A percentile compares a stretch with the other conserved stretches of the same genome.
Evolutionary conservation across 805 yeast species (phyloP).

Genomic region (Saccharomycopsis fibuligera): DNA sequence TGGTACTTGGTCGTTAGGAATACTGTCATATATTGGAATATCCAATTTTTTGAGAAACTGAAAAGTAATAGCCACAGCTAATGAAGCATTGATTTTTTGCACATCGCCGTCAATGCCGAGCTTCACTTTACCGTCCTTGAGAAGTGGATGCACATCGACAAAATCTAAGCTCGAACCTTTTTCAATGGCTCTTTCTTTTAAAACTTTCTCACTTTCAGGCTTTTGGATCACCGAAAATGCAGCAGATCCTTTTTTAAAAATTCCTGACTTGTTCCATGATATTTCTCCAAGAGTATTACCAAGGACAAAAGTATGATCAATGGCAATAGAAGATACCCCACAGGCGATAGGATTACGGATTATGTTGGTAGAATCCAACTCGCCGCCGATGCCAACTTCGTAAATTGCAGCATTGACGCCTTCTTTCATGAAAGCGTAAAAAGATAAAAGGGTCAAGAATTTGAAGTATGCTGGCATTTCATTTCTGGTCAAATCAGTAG

Average conservation of each 20-base stretch:
- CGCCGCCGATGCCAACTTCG: constrained; percentile 99
- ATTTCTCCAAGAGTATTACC: constrained; percentile 85
- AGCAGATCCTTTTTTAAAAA: constrained; percentile 60
- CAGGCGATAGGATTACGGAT: constrained; percentile 74
- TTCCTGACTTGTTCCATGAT: constrained; percentile 96
- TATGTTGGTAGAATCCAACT: constrained; percentile 91
- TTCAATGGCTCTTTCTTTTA: constrained; percentile 66
- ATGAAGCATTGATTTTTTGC: constrained; percentile 79
- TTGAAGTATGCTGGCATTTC: constrained; percentile 91
- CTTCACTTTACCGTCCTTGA: constrained; percentile 32
- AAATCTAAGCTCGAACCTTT: constrained; percentile 44
- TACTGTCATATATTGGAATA: constrained; percentile 27
- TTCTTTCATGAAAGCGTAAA: constrained; percentile 83
- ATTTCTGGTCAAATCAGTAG: constrained; percentile 64
- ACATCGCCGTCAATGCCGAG: constrained; percentile 81
- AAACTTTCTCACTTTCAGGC: constrained; percentile 47
- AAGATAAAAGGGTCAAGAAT: constrained; percentile 80
- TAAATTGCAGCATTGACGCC: constrained; percentile 90
- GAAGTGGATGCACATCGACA: constrained; percentile 40
- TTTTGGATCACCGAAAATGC: constrained; percentile 64
- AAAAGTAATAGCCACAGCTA: constrained; percentile 69
- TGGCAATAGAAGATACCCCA: constrained; percentile 81
- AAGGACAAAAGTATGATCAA: constrained; percentile 82
- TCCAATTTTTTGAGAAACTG: constrained; percentile 52
- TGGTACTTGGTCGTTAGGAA: constrained; percentile 15